Base-by-base conservation (phyloP, 2,329 filamentous ascomycete species). In the Didymella lethalis region DNA sequence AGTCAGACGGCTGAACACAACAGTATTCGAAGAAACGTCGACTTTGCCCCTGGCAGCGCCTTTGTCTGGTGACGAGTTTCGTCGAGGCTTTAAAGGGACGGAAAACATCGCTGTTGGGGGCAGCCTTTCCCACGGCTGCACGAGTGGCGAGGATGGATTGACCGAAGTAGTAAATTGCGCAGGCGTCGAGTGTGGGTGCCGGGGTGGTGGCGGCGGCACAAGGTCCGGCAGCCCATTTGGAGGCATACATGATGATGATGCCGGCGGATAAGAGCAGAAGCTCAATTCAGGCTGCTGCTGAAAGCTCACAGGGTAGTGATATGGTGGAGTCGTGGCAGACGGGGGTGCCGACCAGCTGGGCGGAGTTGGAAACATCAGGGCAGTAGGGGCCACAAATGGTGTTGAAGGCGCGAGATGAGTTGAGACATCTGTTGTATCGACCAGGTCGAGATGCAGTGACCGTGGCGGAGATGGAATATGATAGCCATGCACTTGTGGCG, bases 31-130 rank as follows among this genome's bases (percentile, higher is more conserved):
- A 31, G 31, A 14, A 12, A 40, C 43, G 7, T 46, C 23, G 7
- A 8, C 8, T 7, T 8, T 5, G 10, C 4, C 16, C 18, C 7
- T n/a, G 2, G 38, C 20, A 7, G 32, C 14, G 11, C 20, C 23
- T 43, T 68, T 64, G 6, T 23, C 20, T 3, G 58, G 36, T 46
- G 53, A 59, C 5, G 43, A 6, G 26, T 47, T 60, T 34, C 34
- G 25, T 45, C 54, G 57, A 11, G 65, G 62, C 34, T 66, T 68
- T 6, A 53, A 57, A 25, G 67, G 59, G 25, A 66, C 67, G 18
- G 61, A 65, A 38, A 68, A 72, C 1, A 67, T 44, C 3, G 48
- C 70, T 25, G 65, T 51, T 31, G 67, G 66, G 18, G 69, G 71
- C 12, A 52, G 28, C 12, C 20, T 20, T 25, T 40, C 32, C 4